These are phyloP conservation scores for Chaetomium fimeti DNA, from an alignment of 495 filamentous ascomycete genomes.

Conservation along the genomic window DNA sequence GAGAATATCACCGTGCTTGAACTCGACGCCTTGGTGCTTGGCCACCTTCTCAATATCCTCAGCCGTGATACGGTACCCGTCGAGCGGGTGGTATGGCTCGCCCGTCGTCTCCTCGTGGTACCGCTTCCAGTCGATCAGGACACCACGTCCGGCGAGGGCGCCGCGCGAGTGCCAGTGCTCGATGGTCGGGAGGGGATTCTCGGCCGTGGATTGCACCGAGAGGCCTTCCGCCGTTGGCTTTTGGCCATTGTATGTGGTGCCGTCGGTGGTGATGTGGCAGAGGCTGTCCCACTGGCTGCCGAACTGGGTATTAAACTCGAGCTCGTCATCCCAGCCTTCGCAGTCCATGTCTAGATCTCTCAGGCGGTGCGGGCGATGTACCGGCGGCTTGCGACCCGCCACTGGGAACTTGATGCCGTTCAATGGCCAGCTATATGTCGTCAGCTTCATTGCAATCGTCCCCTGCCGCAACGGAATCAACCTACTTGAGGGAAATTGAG, in stretches of 20 bases:
- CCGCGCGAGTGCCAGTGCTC: constrained; percentile 47
- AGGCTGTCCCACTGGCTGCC: constrained; percentile 79
- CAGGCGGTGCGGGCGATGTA: constrained; percentile 52
- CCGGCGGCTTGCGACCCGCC: constrained; percentile 53
- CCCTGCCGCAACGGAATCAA: not conserved
- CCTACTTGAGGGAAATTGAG: constrained; percentile 60
- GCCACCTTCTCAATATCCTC: constrained; percentile 59
- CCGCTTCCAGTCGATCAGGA: constrained; percentile 55
- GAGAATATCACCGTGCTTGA: constrained; percentile 61
- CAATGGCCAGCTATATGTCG: constrained; percentile 40
- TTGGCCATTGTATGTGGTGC: constrained; percentile 55
- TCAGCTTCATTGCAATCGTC: not conserved
- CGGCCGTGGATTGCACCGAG: constrained; percentile 26
- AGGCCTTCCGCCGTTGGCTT: constrained; percentile 35
- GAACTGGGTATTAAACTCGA: constrained; percentile 72
- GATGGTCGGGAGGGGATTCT: constrained; percentile 39
- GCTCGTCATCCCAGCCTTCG: constrained; percentile 51
- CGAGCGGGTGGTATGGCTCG: constrained; percentile 55
- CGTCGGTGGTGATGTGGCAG: constrained; percentile 50
- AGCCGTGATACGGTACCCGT: constrained; percentile 59
- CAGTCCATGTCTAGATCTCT: constrained; percentile 37
- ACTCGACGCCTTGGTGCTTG: constrained; percentile 55
- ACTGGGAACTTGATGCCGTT: constrained; percentile 50
- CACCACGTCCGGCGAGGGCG: constrained; percentile 56
- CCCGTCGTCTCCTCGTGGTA: constrained; percentile 48